Base-by-base conservation (phyloP, 23 red algal genomes). In the Cyanidium caldarium region DNA sequence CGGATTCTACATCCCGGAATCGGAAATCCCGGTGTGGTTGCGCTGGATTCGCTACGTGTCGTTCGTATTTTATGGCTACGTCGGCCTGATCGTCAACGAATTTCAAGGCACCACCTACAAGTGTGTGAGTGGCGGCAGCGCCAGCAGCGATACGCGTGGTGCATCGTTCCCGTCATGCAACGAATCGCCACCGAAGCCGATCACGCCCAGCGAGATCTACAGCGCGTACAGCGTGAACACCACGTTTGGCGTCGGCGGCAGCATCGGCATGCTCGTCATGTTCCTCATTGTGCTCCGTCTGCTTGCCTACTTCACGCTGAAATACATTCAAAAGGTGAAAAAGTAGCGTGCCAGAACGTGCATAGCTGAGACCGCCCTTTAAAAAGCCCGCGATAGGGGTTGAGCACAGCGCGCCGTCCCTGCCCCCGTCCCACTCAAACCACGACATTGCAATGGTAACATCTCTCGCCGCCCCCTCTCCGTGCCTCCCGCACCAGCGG, bases 1-100 rank as follows among this genome's bases (percentile, higher is more conserved):
- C 20, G 90, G 90, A 3, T 95, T 79, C 90, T 87, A 87, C 68
- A 80, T 95, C 23, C 46, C 70, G 19, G 69, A 73, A 7, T 61
- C 79, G 33, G 79, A 88, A 17, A 79, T 83, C 30, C 90, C 90
- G 5, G 43, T 31, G 7, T 76, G 77, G 65, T 45, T 95, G 17
- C 20, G 44, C 0, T 82, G 78, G 72, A 61, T 95, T 40, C 84
- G 79, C 3, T 84, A 70, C 17, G 3, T 95, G 7, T 84, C 72
- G 57, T 95, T 84, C 35, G 69, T 95, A 33, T 75, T 83, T 46
- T 85, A 94, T 36, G 65, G 76, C 13, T 94, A 76, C 58, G 75
- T 83, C 2, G 77, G 72, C 0, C 58, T 94, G 58, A 72, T 87
- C 13, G 39, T 86, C 2, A 76, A 65, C 1, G 83, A 95, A 39